Base-by-base conservation (phyloP, 192 early-diverging fungal species). In the Gamsiella multidivaricata region DNA sequence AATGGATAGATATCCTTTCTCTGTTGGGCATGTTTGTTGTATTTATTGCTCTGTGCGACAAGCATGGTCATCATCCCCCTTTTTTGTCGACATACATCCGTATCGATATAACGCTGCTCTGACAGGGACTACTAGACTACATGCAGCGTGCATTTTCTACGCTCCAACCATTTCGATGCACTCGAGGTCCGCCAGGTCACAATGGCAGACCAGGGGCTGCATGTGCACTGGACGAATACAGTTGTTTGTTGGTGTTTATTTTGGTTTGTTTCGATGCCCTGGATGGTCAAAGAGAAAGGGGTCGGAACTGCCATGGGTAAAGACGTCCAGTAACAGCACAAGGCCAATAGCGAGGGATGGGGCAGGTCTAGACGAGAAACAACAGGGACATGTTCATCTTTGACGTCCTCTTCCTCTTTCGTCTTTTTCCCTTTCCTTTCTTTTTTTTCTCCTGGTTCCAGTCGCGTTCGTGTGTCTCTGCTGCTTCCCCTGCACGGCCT, bases 121-220 rank as follows among this genome's bases (percentile, higher is more conserved):
- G n/a, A n/a, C n/a, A n/a, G n/a, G n/a, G n/a, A n/a, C n/a, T n/a
- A n/a, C n/a, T n/a, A n/a, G n/a, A n/a, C n/a, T n/a, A n/a, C n/a
- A n/a, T n/a, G n/a, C n/a, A n/a, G n/a, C n/a, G n/a, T n/a, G n/a
- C n/a, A n/a, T n/a, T n/a, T n/a, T n/a, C n/a, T n/a, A n/a, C n/a
- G n/a, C n/a, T n/a, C n/a, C n/a, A n/a, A n/a, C n/a, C n/a, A 53
- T 23, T 23, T 53, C 6, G 22, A 5, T n/a, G 34, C 23, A 17
- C 22, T 11, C 18, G 34, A 18, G 3, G 32, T 59, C 22, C 54
- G 18, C 57, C 59, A 61, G 59, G 59, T 61, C 59, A 61, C 59
- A 61, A 61, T 61, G 57, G 57, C 57, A 59, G 41, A n/a, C 20
- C 57, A 59, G 57, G 57, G 57, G 57, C 37, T 45, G 42, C 36